Evolutionary conservation across 176 grass and related monocot species (phyloP), one percentile per base, ranked within the genome.

Genomic region (Oryza rufipogon): DNA sequence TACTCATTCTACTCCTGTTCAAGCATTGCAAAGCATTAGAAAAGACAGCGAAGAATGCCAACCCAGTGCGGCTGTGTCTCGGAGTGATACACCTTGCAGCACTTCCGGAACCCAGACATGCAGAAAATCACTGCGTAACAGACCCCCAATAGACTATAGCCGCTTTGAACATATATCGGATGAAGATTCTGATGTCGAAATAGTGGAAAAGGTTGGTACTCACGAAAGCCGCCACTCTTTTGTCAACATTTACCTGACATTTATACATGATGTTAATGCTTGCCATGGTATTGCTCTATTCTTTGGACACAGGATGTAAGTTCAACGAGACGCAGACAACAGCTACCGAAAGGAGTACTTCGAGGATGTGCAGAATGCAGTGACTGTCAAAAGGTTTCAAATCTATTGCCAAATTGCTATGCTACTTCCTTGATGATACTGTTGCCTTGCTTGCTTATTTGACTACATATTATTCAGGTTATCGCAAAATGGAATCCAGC

Each of bases 341-440:
- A 82, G 11, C 78, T 97, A 73, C 95, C 95, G 25, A 95, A 93
- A 93, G 92, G 95, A 79, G 92, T 97, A 82, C 64, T 95, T 86
- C 92, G 91, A 82, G 95, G 95, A 86, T 97, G 95, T 47, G 81
- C 81, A 36, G 68, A 83, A 70, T 97, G 92, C 52, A 76, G 77
- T 46, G 67, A 86, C 71, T 97, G 92, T 80, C 95, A 97, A 87
- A 91, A 97, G 84, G 92, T 95, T 54, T 11, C 9, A 70, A 65
- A 73, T 75, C 28, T 74, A 84, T 15, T 81, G 6, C 44, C 72
- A 70, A 49, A 75, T 87, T 41, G 9, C 20, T 68, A 22, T 70
- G 8, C 66, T 46, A 70, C 73, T 26, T 80, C 30, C 14, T 48
- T 83, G 49, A 76, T 81, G 49, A 76, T 66, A 10, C 9, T 68